Conservation (phyloP, 1,139 yeast genomes). For the Blastobotrys arbuscula region DNA sequence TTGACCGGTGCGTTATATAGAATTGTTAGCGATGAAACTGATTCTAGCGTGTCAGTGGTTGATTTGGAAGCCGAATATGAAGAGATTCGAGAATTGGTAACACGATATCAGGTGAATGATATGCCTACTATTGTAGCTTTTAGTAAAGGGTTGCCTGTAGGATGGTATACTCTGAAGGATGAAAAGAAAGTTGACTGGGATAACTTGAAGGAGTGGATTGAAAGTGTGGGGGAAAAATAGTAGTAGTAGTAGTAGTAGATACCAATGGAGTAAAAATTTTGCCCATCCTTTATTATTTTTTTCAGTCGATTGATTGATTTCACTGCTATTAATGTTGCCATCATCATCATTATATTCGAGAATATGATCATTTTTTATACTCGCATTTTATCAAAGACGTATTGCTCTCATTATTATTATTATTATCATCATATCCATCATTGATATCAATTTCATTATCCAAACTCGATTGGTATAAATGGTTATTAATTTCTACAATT, state of each 20-base stretch:
- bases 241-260: too few species aligned
- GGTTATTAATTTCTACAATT: too few species aligned
- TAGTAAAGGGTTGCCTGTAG: slow-evolving; percentile 59
- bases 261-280: not conserved
- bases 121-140: slow-evolving; percentile 67
- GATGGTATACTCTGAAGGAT: slow-evolving; percentile 42
- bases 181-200: slow-evolving; percentile 45
- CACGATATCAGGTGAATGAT: slow-evolving; percentile 51
- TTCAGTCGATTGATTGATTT: too few species aligned
- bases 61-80: slow-evolving; percentile 65
- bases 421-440: too few species aligned
- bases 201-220: slow-evolving; percentile 55
- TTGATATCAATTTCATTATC: too few species aligned
- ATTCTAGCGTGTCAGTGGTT: slow-evolving; percentile 49
- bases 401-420: too few species aligned
- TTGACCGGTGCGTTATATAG: slow-evolving; percentile 58
- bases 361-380: too few species aligned
- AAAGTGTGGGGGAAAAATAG: slow-evolving; percentile 35
- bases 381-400: too few species aligned
- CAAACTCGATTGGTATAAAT: too few species aligned
- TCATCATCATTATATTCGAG: too few species aligned
- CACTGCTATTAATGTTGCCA: too few species aligned
- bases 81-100: slow-evolving; percentile 54
- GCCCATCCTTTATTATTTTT: not conserved
- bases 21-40: slow-evolving; percentile 50